phyloP scores from a whole-genome alignment of 345 rosid species.

The Lenwebbia sp. region DNA sequence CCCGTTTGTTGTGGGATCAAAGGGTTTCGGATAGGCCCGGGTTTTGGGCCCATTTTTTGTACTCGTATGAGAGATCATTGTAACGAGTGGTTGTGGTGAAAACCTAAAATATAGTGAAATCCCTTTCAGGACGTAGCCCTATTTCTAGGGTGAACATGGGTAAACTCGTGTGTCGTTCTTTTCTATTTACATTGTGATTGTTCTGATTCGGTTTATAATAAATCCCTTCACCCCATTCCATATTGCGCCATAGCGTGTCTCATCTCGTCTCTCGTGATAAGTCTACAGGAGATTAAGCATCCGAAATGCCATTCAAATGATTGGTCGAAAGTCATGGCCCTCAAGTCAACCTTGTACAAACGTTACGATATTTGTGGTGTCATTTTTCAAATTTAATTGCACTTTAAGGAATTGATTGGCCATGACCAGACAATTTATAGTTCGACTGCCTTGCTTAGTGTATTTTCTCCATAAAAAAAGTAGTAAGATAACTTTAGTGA shows the following conservation, averaged over 20 bases:
- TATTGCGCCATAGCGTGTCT: constrained; percentile 59
- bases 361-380: neutral
- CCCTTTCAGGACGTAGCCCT: too few relatives aligned
- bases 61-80: too few relatives aligned
- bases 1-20: too few relatives aligned
- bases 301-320: neutral
- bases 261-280: constrained; percentile 79
- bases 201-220: too few relatives aligned
- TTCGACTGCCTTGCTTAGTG: neutral
- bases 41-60: too few relatives aligned
- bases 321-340: neutral
- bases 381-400: neutral
- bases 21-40: too few relatives aligned
- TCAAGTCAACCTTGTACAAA: neutral
- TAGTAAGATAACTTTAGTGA: neutral
- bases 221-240: too few relatives aligned
- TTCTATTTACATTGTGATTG: too few relatives aligned
- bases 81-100: too few relatives aligned
- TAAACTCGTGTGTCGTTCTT: too few relatives aligned
- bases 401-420: neutral
- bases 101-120: too few relatives aligned
- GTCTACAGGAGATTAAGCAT: constrained; percentile 16
- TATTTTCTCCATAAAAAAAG: neutral
- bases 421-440: neutral
- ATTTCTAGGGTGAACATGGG: too few relatives aligned